Evolutionary conservation across 371 early-diverging fungal species (phyloP), one percentile per base, ranked within the genome.

Genomic region (Mortierella sp.): DNA sequence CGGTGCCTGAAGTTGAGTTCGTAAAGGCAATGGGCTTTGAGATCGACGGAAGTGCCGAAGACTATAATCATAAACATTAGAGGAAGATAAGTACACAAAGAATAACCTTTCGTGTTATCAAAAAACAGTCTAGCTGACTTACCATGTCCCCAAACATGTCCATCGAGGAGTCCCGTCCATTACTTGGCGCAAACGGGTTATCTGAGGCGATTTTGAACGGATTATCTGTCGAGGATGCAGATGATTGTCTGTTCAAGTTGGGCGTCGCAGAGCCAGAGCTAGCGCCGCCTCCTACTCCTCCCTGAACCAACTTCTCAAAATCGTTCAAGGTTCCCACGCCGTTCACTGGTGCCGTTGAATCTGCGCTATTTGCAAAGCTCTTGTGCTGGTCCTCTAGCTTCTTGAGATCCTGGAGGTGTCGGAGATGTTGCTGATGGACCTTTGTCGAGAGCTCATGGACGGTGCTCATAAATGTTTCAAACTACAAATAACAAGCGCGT

Each of bases 401-500:
- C 64, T 87, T 87, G 1, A 88, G 74, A 68, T 89, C 87, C 60
- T 87, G 87, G 62, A 93, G 66, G 67, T 91, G 91, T 58, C 84
- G 85, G 14, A 84, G 69, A 48, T 93, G 93, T 26, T 89, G 89
- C 62, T 89, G 87, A 68, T 91, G 90, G 3, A 94, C 89, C 47
- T 88, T 83, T 6, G 80, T 81, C 7, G 90, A 85, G 19, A 94
- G 68, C 28, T 87, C 89, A 15, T 82, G 84, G 44, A 95, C 89
- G 0, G 91, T 90, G 43, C 83, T 82, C 91, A 91, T 90, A 52
- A 92, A 92, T 50, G 84, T 84, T 61, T 89, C 84, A 57, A 95
- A 94, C 84, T 89, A 74, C 7, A 50, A 23, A 7, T 16, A 46
- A 12, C 2, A 19, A 1, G 14, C 9, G 21, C 26, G 26, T 57